These are phyloP conservation scores for Glycine soja DNA, from an alignment of 306 rosid species.

Conservation along the genomic window DNA sequence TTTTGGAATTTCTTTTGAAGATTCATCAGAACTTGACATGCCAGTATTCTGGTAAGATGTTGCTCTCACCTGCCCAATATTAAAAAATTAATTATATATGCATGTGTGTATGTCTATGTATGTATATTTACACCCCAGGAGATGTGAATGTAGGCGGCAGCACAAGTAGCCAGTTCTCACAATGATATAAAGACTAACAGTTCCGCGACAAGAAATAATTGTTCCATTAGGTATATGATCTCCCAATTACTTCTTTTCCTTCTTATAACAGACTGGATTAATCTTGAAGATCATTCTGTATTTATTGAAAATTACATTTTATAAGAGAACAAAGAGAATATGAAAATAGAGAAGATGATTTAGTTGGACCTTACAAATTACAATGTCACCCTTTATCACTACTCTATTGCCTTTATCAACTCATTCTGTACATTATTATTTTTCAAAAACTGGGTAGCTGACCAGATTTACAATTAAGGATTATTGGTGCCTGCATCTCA, in stretches of 20 bases:
- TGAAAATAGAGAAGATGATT: slow-evolving; percentile 20
- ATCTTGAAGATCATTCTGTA: slow-evolving; percentile 25
- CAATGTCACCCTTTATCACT: background rate
- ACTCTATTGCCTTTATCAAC: slow-evolving; percentile 14
- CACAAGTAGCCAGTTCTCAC: slow-evolving; percentile 18
- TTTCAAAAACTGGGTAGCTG: slow-evolving; percentile 22
- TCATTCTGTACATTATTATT: slow-evolving; percentile 9
- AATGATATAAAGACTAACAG: slow-evolving; percentile 34
- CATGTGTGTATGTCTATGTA: too few species aligned
- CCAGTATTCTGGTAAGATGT: slow-evolving; percentile 62
- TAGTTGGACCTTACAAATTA: background rate
- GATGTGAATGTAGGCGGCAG: background rate
- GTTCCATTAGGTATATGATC: background rate
- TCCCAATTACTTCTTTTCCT: background rate
- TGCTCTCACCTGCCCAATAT: slow-evolving; percentile 70
- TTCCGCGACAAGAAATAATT: slow-evolving; percentile 12
- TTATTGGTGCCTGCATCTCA: slow-evolving; percentile 18
- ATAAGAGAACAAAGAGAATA: slow-evolving; percentile 23
- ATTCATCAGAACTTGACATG: slow-evolving; percentile 66
- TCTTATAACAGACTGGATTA: slow-evolving; percentile 18
- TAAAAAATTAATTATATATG: slow-evolving; percentile 19
- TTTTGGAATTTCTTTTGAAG: slow-evolving; percentile 77
- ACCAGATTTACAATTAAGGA: slow-evolving; percentile 2
- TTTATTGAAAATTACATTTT: slow-evolving; percentile 4
- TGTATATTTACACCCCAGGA: slow-evolving; percentile 18